Base-by-base conservation (phyloP, 306 rosid genomes). In the Fragaria nilgerrensis region DNA sequence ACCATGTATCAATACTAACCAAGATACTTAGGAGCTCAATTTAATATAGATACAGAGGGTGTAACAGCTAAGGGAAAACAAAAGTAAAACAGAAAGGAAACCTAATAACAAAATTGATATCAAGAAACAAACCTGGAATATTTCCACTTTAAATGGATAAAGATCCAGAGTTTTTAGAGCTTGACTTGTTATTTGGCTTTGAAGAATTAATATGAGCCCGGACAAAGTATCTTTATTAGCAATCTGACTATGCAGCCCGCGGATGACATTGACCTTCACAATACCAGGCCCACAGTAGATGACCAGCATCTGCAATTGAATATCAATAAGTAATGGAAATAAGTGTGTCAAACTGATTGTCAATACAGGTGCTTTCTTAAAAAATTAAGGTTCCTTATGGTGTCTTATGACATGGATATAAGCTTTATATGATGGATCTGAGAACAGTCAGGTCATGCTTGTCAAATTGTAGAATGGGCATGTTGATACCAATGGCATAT, bases 111-210 rank as follows among this genome's bases (percentile, higher is more conserved):
- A 49, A 12, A 55, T 7, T 22, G 5, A 59, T 1, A n/a, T 9
- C n/a, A 9, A 22, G 75, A 83, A 76, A 84, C 87, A 72, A 81
- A 95, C 99, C 97, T 92, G 97, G 67, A 95, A 95, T 43, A 90
- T 85, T 80, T 95, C 99, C 71, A 89, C 97, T 79, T 92, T 92
- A 76, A 90, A 88, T 3, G 84, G 49, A 44, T 88, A 81, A 50
- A 75, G 55, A 23, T 85, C 82, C 17, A 95, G 76, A 4, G 89
- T 88, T 80, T 95, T 95, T 84, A 83, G 79, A 53, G 97, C 99
- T 82, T 88, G 97, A 81, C 72, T 86, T 62, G 99, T 95, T 48
- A 95, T 82, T 34, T 81, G 82, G 83, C 67, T 83, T 76, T 95
- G 90, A 65, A 86, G 83, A 37, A 95, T 85, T 77, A 95, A 80